phyloP scores from a whole-genome alignment of 2,329 filamentous ascomycete species.

The Cercospora janseana region DNA sequence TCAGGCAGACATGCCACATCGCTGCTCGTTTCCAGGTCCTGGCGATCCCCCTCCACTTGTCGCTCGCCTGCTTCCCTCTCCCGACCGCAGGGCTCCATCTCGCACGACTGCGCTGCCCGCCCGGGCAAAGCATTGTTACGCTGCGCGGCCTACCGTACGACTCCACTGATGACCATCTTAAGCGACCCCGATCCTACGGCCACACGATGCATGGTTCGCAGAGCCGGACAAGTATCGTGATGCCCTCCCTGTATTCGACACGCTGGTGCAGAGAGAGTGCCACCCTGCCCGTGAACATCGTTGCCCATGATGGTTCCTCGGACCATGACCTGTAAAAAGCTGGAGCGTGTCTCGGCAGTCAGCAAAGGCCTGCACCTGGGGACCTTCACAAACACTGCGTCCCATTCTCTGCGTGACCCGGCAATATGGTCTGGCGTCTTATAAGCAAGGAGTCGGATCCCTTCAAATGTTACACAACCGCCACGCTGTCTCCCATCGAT shows the following conservation, averaged over 20 bases:
- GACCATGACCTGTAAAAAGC: slow-evolving; percentile 12
- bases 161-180: too few species aligned
- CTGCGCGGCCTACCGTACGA: too few species aligned
- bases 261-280: background rate
- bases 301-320: slow-evolving; percentile 4
- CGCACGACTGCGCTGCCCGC: too few species aligned
- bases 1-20: slow-evolving; percentile 12
- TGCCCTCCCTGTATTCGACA: background rate
- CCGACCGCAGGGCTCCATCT: background rate
- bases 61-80: background rate
- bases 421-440: slow-evolving; percentile 4
- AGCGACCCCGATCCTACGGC: too few species aligned
- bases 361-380: slow-evolving; percentile 11
- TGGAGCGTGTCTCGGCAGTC: slow-evolving; percentile 14
- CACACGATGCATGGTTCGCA: background rate
- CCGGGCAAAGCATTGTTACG: too few species aligned
- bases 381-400: background rate
- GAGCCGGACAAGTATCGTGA: background rate
- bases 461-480: too few species aligned
- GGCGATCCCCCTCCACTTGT: slow-evolving; percentile 8
- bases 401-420: background rate
- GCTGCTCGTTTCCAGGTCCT: slow-evolving; percentile 11
- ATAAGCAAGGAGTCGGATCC: slow-evolving; percentile 7
- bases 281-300: slow-evolving; percentile 10
- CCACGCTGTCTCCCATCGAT: too few species aligned